A percentile compares a stretch with the other conserved stretches of the same genome.
Conservation (phyloP, 345 rosid genomes). For the Turnera subulata region DNA sequence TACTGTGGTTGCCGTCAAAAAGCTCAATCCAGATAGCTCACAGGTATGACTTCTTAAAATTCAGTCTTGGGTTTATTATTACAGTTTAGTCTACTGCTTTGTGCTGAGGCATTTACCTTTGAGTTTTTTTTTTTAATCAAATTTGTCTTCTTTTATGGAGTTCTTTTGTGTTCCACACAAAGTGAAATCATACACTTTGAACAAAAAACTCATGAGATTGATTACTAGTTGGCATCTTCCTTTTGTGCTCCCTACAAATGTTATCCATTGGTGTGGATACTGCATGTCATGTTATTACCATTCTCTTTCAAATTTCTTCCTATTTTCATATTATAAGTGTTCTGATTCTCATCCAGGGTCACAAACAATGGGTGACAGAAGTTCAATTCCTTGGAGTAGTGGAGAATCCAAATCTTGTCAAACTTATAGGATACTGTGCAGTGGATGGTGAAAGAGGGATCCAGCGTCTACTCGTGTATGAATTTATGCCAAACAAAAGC, state of each 20-base stretch:
- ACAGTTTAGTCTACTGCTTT: too few species aligned
- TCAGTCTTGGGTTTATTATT: too few species aligned
- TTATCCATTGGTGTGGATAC: too few species aligned
- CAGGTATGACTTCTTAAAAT: conserved; percentile 42
- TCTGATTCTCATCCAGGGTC: conserved; percentile 49
- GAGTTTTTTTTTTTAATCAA: too few species aligned
- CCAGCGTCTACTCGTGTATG: conserved; percentile 73
- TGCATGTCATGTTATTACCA: not conserved
- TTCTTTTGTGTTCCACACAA: not conserved
- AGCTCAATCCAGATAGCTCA: conserved; percentile 61
- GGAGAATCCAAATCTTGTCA: conserved; percentile 79
- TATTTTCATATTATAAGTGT: not conserved
- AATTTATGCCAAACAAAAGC: conserved; percentile 73
- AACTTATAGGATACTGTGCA: conserved; percentile 79
- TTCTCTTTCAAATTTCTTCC: not conserved
- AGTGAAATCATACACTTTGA: not conserved
- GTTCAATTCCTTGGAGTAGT: conserved; percentile 80
- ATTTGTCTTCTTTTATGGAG: too few species aligned
- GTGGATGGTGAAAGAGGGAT: conserved; percentile 69
- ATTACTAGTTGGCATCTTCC: not conserved
- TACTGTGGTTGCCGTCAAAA: conserved; percentile 65
- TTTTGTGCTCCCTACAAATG: not conserved
- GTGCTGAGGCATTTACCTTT: too few species aligned
- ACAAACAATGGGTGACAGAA: conserved; percentile 91
- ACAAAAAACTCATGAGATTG: not conserved